Conservation (phyloP, 1,284 basidiomycete species). For the Sanghuangporus weigelae region DNA sequence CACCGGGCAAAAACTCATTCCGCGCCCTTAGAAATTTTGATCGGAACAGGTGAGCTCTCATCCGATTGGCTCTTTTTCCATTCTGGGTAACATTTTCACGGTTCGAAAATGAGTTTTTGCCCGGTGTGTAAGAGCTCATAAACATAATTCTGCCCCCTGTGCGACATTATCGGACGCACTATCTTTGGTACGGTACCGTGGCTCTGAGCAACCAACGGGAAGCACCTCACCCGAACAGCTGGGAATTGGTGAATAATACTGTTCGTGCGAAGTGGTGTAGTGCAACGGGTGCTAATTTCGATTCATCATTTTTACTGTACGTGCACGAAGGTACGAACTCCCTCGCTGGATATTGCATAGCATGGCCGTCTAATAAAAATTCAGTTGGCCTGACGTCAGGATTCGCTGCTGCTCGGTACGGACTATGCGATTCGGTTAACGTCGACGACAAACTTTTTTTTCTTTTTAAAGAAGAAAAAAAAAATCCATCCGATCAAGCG, state of each 20-base stretch:
- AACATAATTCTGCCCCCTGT: too few relatives aligned
- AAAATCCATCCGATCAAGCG: background rate
- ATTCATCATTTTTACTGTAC: background rate
- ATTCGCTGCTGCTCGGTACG: slow-evolving; percentile 52
- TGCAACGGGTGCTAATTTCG: background rate
- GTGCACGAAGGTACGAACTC: slow-evolving; percentile 18
- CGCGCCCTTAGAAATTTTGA: too few relatives aligned
- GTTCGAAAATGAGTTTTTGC: too few relatives aligned
- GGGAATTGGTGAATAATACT: slow-evolving; percentile 17
- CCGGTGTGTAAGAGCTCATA: too few relatives aligned
- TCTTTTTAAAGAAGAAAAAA: background rate
- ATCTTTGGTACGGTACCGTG: slow-evolving; percentile 53
- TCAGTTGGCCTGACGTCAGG: slow-evolving; percentile 56
- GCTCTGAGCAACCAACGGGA: slow-evolving; percentile 58
- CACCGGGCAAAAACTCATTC: too few relatives aligned
- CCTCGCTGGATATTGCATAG: background rate
- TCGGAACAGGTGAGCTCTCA: too few relatives aligned
- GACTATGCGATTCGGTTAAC: slow-evolving; percentile 42
- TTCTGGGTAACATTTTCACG: too few relatives aligned
- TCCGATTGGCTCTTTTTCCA: too few relatives aligned
- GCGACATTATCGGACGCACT: slow-evolving; percentile 56
- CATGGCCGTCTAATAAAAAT: slow-evolving; percentile 28
- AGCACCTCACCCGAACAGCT: slow-evolving; percentile 25
- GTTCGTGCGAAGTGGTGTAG: background rate
- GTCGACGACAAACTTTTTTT: slow-evolving; percentile 28